A percentile compares a stretch with the other conserved stretches of the same genome.
phyloP scores from a whole-genome alignment of 768 basidiomycete genomes.

The Mycena galericulata region DNA sequence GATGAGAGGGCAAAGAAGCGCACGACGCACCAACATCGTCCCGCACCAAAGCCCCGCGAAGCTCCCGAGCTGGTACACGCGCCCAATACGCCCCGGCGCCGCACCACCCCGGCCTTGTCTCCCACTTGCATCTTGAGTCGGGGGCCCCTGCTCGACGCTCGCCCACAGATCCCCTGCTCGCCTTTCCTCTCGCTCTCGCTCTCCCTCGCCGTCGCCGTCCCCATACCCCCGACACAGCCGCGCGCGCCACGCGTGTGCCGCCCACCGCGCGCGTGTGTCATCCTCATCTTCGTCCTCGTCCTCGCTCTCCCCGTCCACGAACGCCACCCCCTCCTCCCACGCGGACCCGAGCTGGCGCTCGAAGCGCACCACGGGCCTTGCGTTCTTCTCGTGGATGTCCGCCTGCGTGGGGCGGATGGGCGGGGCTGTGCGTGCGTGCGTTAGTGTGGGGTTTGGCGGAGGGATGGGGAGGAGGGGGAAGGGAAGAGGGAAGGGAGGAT shows the following conservation, averaged over 20 bases:
- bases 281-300: too few relatives aligned
- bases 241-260: conserved; percentile 10
- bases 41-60: conserved; percentile 63
- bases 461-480: not conserved
- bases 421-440: conserved; percentile 13
- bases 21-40: conserved; percentile 49
- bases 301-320: too few relatives aligned
- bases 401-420: conserved; percentile 53
- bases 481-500: too few relatives aligned
- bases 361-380: conserved; percentile 48
- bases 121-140: too few relatives aligned
- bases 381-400: conserved; percentile 59
- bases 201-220: not conserved
- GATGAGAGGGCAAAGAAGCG: not conserved
- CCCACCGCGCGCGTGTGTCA: conserved; percentile 9
- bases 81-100: conserved; percentile 10
- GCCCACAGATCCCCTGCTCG: too few relatives aligned
- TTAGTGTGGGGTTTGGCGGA: not conserved
- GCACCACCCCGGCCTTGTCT: not conserved
- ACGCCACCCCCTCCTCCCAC: not conserved
- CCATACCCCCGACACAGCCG: conserved; percentile 10
- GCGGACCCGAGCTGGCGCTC: conserved; percentile 8
- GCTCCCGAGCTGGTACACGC: conserved; percentile 54
- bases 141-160: too few relatives aligned
- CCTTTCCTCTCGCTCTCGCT: not conserved